Evolutionary conservation across 2,329 filamentous ascomycete species (phyloP).

Genomic region (Ustulina deusta): DNA sequence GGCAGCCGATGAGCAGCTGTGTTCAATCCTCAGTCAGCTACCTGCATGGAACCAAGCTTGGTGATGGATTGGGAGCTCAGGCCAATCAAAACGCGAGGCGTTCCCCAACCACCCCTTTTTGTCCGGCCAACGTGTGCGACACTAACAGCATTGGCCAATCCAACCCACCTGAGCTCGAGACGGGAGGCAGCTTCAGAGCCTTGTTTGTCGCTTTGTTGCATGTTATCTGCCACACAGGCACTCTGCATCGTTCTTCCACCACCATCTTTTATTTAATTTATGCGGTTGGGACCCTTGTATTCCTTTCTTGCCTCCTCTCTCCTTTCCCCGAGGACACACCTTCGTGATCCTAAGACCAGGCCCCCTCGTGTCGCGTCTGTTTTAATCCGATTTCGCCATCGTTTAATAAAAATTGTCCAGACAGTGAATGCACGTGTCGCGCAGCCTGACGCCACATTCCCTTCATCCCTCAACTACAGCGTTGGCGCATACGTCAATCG

Average conservation of each 20-base stretch:
- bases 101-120: constrained; percentile 34
- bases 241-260: too few relatives aligned
- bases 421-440: neutral
- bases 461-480: constrained; percentile 1
- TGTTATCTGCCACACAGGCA: too few relatives aligned
- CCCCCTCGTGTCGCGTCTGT: neutral
- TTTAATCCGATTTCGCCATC: neutral
- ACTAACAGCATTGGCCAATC: constrained; percentile 31
- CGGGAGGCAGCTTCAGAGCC: constrained; percentile 1
- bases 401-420: neutral
- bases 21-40: too few relatives aligned
- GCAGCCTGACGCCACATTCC: constrained; percentile 16
- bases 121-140: constrained; percentile 35
- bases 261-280: constrained; percentile 2
- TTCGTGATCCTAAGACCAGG: neutral
- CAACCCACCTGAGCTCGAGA: constrained; percentile 18
- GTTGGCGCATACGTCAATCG: neutral
- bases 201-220: constrained; percentile 19
- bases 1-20: neutral
- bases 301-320: neutral
- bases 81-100: constrained; percentile 21
- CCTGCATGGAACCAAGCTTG: too few relatives aligned
- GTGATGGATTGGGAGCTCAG: neutral
- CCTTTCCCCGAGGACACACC: neutral
- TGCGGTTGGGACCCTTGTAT: neutral